Evolutionary conservation across 2,329 filamentous ascomycete species (phyloP), one percentile per base, ranked within the genome.

Genomic region (Phyllosticta citrichinensis): DNA sequence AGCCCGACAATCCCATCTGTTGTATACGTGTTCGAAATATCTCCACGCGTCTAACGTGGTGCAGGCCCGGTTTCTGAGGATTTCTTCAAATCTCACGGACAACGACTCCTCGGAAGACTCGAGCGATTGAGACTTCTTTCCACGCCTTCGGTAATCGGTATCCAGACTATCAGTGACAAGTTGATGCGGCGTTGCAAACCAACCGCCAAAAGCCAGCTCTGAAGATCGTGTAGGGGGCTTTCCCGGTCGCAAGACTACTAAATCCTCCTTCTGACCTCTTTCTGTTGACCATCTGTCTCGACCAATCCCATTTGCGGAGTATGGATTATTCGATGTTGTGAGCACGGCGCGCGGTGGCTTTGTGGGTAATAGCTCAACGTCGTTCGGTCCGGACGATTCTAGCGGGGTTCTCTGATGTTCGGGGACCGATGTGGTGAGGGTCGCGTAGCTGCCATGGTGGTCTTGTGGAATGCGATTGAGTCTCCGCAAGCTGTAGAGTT

Each of bases 1-100:
- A 30, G 71, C 70, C n/a, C 66, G 63, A 55, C 69, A 69, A 33
- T 69, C 69, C 33, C 63, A 68, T 14, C 68, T 67, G 8, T 65
- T 65, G 55, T 69, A 75, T n/a, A 61, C 66, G 14, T 62, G 25
- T 17, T 68, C 57, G 62, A 74, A 73, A 5, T 64, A 19, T 1
- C 30, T 19, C 72, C 72, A 75, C 5, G 71, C 70, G 40, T 60
- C n/a, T 3, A 64, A 58, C n/a, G 22, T 24, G 11, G 59, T 30
- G 17, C 47, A 35, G 5, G 10, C 40, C 9, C 12, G 22, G 19
- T 33, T 20, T 10, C 6, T 52, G 4, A 61, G 59, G 12, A 61
- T 56, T 9, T 14, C 20, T 8, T 54, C 54, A 9, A 61, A 25
- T 53, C 17, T 47, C 54, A 17, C 25, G 12, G 19, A 30, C 59